Conservation (phyloP, 768 basidiomycete genomes). For the Daedalea quercina region DNA sequence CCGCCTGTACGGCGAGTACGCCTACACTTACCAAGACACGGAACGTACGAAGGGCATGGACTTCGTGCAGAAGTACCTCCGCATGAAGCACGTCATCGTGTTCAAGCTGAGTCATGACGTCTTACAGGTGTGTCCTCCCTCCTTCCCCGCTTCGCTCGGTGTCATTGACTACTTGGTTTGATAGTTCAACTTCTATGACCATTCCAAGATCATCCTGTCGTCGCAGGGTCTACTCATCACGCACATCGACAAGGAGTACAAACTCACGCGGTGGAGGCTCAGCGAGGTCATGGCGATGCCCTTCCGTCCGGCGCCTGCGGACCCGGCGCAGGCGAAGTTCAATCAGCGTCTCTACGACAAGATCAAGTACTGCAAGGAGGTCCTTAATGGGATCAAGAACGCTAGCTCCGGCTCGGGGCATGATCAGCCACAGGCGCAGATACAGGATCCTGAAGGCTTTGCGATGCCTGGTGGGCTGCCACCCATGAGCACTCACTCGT, state of each 20-base stretch:
- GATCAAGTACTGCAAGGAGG: slow-evolving; percentile 83
- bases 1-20: slow-evolving; percentile 76
- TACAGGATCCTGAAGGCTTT: slow-evolving; percentile 2
- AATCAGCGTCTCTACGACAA: slow-evolving; percentile 66
- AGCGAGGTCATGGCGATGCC: slow-evolving; percentile 61
- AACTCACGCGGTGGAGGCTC: slow-evolving; percentile 66
- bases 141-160: background rate
- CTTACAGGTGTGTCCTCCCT: slow-evolving; percentile 60
- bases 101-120: slow-evolving; percentile 96
- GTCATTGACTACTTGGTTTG: slow-evolving; percentile 3
- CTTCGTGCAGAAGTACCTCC: slow-evolving; percentile 90
- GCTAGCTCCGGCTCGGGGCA: slow-evolving; percentile 38
- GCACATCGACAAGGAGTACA: slow-evolving; percentile 87
- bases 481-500: slow-evolving; percentile 9
- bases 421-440: slow-evolving; percentile 10
- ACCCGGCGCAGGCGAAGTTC: slow-evolving; percentile 54
- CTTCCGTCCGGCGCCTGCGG: slow-evolving; percentile 31
- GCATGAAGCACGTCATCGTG: slow-evolving; percentile 96
- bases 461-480: background rate
- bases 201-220: slow-evolving; percentile 89
- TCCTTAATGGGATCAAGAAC: slow-evolving; percentile 62
- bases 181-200: slow-evolving; percentile 99
- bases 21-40: slow-evolving; percentile 71
- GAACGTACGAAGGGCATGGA: slow-evolving; percentile 79
- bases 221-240: slow-evolving; percentile 73